A percentile compares a stretch with the other conserved stretches of the same genome.
These are phyloP conservation scores for Chalciporus pseudorubinellus DNA, from an alignment of 768 basidiomycete species.

Conservation along the genomic window DNA sequence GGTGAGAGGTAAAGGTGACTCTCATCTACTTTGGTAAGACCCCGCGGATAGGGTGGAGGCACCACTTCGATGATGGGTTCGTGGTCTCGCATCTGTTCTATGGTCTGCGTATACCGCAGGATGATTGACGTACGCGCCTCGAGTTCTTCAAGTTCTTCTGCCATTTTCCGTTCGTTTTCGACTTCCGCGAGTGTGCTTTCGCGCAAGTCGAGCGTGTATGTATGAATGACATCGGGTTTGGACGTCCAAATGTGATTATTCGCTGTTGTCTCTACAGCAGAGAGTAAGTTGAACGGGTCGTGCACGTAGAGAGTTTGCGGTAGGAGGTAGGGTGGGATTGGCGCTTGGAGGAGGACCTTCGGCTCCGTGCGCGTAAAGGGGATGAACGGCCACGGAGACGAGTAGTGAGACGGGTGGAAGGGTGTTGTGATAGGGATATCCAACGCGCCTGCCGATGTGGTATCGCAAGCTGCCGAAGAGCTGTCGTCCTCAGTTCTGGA, in stretches of 20 bases:
- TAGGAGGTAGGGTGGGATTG: conserved; percentile 34
- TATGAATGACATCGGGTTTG: conserved; percentile 29
- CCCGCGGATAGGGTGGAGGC: conserved; percentile 25
- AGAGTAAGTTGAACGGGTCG: conserved; percentile 40
- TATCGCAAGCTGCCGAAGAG: not conserved
- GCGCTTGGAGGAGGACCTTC: conserved; percentile 28
- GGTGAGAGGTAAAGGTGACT: conserved; percentile 52
- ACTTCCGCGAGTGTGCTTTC: not conserved
- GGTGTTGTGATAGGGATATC: conserved; percentile 18
- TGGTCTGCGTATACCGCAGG: conserved; percentile 18
- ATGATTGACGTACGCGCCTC: conserved; percentile 18
- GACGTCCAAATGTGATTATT: conserved; percentile 23
- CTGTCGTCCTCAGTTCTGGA: not conserved
- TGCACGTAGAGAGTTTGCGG: conserved; percentile 44
- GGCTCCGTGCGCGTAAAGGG: conserved; percentile 29
- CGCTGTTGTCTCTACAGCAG: not conserved
- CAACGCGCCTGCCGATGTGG: too few relatives aligned
- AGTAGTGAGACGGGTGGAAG: conserved; percentile 37
- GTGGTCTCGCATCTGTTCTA: conserved; percentile 21
- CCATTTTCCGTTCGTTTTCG: conserved; percentile 3
- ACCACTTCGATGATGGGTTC: conserved; percentile 31
- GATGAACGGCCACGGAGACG: conserved; percentile 38
- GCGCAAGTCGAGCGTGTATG: conserved; percentile 28
- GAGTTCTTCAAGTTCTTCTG: conserved; percentile 11
- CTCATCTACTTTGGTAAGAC: conserved; percentile 30